A percentile compares a stretch with the other conserved stretches of the same genome.
Conservation (phyloP, 805 yeast genomes). For the Myxozyma sirexii region DNA sequence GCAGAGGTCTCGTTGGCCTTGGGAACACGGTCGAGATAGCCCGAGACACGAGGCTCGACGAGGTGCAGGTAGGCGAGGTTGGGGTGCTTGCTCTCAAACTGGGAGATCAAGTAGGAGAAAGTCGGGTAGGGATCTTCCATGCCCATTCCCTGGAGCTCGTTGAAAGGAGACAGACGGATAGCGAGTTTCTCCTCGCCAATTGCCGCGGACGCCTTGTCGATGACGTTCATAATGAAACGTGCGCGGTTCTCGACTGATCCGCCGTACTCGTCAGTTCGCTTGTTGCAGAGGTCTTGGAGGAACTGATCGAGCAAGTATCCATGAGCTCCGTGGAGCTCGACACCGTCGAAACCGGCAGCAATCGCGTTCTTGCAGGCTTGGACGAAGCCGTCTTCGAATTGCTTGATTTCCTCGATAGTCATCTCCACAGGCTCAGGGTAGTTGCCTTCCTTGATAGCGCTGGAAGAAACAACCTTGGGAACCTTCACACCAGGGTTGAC, state of each 20-base stretch:
- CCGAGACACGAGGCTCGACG: constrained; percentile 51
- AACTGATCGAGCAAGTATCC: constrained; percentile 59
- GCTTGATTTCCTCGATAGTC: constrained; percentile 50
- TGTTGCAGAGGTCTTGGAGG: constrained; percentile 49
- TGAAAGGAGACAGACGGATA: constrained; percentile 48
- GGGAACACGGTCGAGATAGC: constrained; percentile 21
- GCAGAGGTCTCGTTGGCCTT: constrained; percentile 4
- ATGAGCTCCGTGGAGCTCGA: constrained; percentile 67
- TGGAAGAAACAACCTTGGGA: constrained; percentile 46
- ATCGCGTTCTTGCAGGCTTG: constrained; percentile 57
- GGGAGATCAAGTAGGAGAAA: constrained; percentile 47
- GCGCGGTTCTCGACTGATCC: constrained; percentile 61
- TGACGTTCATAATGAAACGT: constrained; percentile 53
- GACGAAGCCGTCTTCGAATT: constrained; percentile 49
- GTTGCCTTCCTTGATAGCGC: constrained; percentile 22
- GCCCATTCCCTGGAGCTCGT: constrained; percentile 39
- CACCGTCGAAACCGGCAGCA: constrained; percentile 61
- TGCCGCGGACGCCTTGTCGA: constrained; percentile 54
- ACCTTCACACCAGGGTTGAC: constrained; percentile 38
- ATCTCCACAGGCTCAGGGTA: constrained; percentile 1
- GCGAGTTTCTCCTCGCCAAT: constrained; percentile 51
- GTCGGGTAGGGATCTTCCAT: constrained; percentile 44
- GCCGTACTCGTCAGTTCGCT: constrained; percentile 64
- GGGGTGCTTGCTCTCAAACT: constrained; percentile 47
- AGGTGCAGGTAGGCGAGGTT: constrained; percentile 49